phyloP scores from a whole-genome alignment of 2,329 filamentous ascomycete genomes.

The Colletotrichum simmondsii region DNA sequence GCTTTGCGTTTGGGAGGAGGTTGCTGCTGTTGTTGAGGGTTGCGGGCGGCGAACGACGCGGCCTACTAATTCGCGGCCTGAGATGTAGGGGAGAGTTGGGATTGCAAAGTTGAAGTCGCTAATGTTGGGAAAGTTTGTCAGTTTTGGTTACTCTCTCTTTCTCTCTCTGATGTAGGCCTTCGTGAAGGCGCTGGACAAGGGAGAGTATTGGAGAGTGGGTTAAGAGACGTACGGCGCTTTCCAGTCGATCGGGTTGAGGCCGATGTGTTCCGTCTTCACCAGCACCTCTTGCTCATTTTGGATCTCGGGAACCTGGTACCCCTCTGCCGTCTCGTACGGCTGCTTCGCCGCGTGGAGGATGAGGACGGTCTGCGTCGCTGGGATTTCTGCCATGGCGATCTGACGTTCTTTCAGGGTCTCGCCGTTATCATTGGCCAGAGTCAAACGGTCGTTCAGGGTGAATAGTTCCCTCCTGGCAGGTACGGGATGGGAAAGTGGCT shows the following conservation, averaged over 20 bases:
- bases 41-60: conserved; percentile 57
- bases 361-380: conserved; percentile 55
- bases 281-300: conserved; percentile 63
- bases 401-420: background rate
- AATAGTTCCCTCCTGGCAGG: background rate
- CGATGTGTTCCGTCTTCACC: conserved; percentile 72
- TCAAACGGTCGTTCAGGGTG: background rate
- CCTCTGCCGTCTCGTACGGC: conserved; percentile 56
- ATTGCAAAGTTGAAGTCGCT: conserved; percentile 79
- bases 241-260: conserved; percentile 82
- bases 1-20: too few relatives aligned
- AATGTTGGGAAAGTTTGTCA: background rate
- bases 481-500: background rate
- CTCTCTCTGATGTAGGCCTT: background rate
- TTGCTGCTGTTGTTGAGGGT: background rate
- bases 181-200: background rate
- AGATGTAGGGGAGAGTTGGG: conserved; percentile 74
- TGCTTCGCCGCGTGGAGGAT: conserved; percentile 61
- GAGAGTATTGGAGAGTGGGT: background rate
- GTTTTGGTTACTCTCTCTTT: background rate
- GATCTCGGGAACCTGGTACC: conserved; percentile 56
- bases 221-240: conserved; percentile 71
- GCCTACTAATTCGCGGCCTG: conserved; percentile 77
- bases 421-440: conserved; percentile 13
- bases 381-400: conserved; percentile 25